phyloP scores from a whole-genome alignment of 164 flowering plant genomes.

The Hamamelis virginiana region DNA sequence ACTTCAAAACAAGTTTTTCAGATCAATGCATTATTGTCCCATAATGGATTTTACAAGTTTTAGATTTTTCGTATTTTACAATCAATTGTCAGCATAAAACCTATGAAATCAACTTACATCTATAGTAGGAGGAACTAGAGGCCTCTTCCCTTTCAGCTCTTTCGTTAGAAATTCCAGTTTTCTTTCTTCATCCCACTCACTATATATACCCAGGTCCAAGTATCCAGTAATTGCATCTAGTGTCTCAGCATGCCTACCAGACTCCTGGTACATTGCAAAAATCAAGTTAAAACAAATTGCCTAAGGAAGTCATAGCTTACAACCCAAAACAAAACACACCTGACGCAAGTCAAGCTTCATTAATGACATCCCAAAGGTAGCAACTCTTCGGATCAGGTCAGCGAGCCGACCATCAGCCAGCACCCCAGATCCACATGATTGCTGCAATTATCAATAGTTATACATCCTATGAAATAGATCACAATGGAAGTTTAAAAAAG shows the following conservation, averaged over 20 bases:
- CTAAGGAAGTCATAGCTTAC: not conserved
- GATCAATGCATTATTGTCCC: no score
- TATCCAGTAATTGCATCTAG: conserved; percentile 86
- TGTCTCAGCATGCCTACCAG: conserved; percentile 86
- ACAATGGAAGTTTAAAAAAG: not conserved
- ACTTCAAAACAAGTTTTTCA: no score
- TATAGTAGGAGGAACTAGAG: conserved; percentile 77
- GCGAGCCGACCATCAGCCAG: conserved; percentile 95
- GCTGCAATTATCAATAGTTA: conserved; percentile 45
- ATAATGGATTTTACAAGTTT: no score
- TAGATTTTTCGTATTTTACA: no score
- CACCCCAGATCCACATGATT: conserved; percentile 78
- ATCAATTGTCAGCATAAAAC: not conserved
- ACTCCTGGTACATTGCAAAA: conserved; percentile 56
- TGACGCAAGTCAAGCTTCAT: conserved; percentile 99
- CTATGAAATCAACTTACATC: conserved; percentile 45
- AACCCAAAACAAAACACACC: conserved; percentile 39
- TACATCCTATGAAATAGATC: conserved; percentile 7
- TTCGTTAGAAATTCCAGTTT: conserved; percentile 74
- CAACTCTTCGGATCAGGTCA: conserved; percentile 85
- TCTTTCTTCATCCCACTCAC: conserved; percentile 94
- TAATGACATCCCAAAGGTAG: conserved; percentile 84
- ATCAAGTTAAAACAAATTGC: conserved; percentile 4
- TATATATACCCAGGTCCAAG: conserved; percentile 85
- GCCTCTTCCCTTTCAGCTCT: conserved; percentile 92